phyloP scores from a whole-genome alignment of 768 basidiomycete genomes.

The Xerocomus potaroensis region DNA sequence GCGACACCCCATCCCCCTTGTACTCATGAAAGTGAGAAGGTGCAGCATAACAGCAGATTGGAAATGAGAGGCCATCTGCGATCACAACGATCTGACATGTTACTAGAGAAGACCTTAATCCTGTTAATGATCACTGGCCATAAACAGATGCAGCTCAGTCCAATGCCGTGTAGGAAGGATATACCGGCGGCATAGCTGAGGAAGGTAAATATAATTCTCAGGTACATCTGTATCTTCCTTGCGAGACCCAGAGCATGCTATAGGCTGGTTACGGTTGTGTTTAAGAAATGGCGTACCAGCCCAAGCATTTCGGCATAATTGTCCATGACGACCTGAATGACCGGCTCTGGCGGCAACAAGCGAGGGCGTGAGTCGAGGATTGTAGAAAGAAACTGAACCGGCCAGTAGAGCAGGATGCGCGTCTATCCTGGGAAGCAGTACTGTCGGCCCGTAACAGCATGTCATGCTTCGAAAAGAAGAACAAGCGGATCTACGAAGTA shows the following conservation, averaged over 20 bases:
- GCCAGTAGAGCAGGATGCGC: constrained; percentile 32
- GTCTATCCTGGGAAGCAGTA: constrained; percentile 34
- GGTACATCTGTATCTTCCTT: constrained; percentile 17
- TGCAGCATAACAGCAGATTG: no score
- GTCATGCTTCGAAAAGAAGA: constrained; percentile 6
- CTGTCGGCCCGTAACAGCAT: constrained; percentile 29
- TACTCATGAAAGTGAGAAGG: no score
- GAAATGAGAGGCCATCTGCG: no score
- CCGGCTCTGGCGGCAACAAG: constrained; percentile 24
- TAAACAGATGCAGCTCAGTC: constrained; percentile 32
- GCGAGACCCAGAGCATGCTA: constrained; percentile 5
- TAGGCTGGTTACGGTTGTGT: constrained; percentile 1
- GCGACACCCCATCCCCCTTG: no score
- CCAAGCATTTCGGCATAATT: constrained; percentile 32
- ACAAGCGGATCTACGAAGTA: background rate
- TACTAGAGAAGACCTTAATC: no score
- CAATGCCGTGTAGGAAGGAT: background rate
- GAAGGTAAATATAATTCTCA: constrained; percentile 28
- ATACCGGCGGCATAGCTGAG: constrained; percentile 4
- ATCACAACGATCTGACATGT: no score
- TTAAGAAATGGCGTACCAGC: constrained; percentile 20
- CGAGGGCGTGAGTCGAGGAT: constrained; percentile 29
- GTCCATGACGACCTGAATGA: constrained; percentile 25
- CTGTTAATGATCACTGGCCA: no score
- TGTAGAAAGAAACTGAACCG: constrained; percentile 36